Evolutionary conservation across 805 yeast genomes (phyloP).

Genomic region (Lipomyces spencermartinsiae): DNA sequence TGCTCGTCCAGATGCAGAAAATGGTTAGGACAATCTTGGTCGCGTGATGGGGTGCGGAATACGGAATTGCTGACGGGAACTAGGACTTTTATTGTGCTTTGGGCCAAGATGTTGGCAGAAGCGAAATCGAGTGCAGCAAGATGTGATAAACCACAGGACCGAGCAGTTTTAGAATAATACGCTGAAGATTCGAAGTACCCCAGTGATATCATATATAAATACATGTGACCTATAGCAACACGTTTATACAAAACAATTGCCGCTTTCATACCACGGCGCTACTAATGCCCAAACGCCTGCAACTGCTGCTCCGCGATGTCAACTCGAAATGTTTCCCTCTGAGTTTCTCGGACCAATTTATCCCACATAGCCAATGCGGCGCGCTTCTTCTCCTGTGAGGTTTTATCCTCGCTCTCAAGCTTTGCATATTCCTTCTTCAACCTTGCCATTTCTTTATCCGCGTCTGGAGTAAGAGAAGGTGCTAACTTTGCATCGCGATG

Average conservation of each 20-base stretch:
- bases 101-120: conserved; percentile 27
- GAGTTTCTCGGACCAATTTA: conserved; percentile 22
- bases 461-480: conserved; percentile 33
- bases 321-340: conserved; percentile 30
- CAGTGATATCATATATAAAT: not conserved
- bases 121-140: conserved; percentile 32
- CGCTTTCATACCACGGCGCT: not conserved
- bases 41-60: not conserved
- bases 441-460: conserved; percentile 28
- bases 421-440: conserved; percentile 27
- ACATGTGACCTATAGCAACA: conserved; percentile 13
- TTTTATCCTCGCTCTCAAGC: conserved; percentile 21
- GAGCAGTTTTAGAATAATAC: not conserved
- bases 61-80: not conserved
- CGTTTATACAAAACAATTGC: not conserved
- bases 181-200: not conserved
- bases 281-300: conserved; percentile 26
- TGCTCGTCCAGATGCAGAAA: conserved; percentile 35
- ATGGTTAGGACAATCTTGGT: conserved; percentile 6
- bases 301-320: conserved; percentile 32
- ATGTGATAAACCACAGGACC: conserved; percentile 6
- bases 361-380: conserved; percentile 33
- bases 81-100: conserved; percentile 32
- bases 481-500: conserved; percentile 18
- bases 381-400: conserved; percentile 26